These are phyloP conservation scores for Eutrema heterophyllum DNA, from an alignment of 345 rosid species.

Conservation along the genomic window DNA sequence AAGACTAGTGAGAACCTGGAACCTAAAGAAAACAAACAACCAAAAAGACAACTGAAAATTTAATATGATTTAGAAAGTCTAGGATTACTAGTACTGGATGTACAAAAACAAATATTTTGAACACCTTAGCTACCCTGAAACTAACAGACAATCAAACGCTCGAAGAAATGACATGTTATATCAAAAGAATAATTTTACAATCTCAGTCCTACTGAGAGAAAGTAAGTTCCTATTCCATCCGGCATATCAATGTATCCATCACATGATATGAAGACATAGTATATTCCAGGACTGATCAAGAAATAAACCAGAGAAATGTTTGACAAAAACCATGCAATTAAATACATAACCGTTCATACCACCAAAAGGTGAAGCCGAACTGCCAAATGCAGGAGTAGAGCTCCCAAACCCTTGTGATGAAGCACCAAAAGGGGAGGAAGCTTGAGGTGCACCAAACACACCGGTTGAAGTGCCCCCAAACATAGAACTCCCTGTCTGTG, in stretches of 20 bases:
- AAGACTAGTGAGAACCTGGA: neutral
- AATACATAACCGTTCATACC: constrained; percentile 37
- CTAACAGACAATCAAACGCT: neutral
- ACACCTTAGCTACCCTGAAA: neutral
- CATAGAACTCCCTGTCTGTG: constrained; percentile 69
- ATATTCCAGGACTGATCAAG: too few relatives aligned
- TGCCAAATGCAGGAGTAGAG: constrained; percentile 63
- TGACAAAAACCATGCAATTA: neutral
- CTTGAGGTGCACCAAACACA: constrained; percentile 64
- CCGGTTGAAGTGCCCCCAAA: constrained; percentile 93
- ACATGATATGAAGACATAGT: too few relatives aligned
- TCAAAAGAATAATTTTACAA: neutral
- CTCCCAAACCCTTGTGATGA: constrained; percentile 72
- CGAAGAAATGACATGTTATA: neutral
- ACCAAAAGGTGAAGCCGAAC: constrained; percentile 65
- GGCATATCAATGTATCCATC: too few relatives aligned
- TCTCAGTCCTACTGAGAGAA: neutral
- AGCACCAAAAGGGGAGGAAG: constrained; percentile 78
- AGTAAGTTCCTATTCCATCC: neutral
- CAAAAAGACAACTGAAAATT: too few relatives aligned
- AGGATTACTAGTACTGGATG: neutral
- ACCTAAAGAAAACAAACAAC: too few relatives aligned
- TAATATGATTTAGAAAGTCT: too few relatives aligned
- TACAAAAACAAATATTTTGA: neutral
- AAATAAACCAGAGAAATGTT: neutral